Percentiles rank a stretch among this genome's conserved stretches.
Conservation (phyloP, 1,284 basidiomycete species). For the Peniophora sp. region DNA sequence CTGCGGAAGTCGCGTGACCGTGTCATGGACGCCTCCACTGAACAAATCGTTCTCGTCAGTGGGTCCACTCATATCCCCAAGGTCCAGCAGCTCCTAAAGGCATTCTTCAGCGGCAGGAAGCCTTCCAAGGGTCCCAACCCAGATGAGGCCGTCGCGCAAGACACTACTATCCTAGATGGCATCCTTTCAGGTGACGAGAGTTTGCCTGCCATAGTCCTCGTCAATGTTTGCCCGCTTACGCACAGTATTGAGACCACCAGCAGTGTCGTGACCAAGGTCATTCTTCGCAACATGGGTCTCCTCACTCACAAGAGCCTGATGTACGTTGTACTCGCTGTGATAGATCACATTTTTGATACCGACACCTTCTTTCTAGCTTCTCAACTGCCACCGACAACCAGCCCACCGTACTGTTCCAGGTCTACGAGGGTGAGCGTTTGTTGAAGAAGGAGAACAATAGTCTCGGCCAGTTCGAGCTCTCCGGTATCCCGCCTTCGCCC, state of each 20-base stretch:
- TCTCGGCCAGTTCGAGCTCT: slow-evolving; percentile 94
- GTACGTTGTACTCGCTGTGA: slow-evolving; percentile 26
- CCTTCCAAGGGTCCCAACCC: slow-evolving; percentile 90
- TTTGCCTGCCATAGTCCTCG: slow-evolving; percentile 81
- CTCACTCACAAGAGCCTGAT: slow-evolving; percentile 98
- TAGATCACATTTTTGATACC: not conserved
- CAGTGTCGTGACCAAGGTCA: slow-evolving; percentile 97
- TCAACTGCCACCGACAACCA: slow-evolving; percentile 95
- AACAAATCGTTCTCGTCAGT: slow-evolving; percentile 83
- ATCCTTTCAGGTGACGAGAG: slow-evolving; percentile 87
- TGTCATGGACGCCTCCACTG: not conserved
- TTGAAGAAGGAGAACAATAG: slow-evolving; percentile 98
- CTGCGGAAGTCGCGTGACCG: too few relatives aligned
- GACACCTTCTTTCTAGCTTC: slow-evolving; percentile 48
- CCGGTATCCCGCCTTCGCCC: slow-evolving; percentile 87
- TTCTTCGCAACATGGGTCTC: slow-evolving; percentile 94
- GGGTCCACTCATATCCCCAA: slow-evolving; percentile 99
- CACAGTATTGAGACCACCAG: slow-evolving; percentile 98
- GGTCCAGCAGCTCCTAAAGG: slow-evolving; percentile 94
- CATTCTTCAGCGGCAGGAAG: slow-evolving; percentile 84
- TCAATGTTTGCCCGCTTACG: slow-evolving; percentile 92
- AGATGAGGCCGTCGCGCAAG: slow-evolving; percentile 68
- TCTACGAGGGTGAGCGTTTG: slow-evolving; percentile 92
- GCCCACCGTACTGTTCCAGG: slow-evolving; percentile 84
- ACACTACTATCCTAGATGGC: slow-evolving; percentile 76